Base-by-base conservation (phyloP, 2,329 filamentous ascomycete species). In the Penicillium italicum region DNA sequence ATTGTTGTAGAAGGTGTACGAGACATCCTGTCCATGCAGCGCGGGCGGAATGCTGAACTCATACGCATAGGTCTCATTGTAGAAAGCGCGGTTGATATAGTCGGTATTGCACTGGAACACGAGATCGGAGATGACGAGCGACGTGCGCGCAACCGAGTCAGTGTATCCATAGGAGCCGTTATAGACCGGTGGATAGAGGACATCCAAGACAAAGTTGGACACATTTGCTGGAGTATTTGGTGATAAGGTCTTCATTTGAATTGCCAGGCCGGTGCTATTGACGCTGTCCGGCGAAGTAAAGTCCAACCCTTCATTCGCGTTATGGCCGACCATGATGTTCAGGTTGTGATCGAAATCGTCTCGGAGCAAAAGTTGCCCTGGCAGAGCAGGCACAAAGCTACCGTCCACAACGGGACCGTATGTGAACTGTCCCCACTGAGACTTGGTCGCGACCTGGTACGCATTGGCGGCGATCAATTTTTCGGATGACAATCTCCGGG, bases 91-190 rank as follows among this genome's bases (percentile, higher is more conserved):
- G 61, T 78, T 76, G 22, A 84, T 70, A 62, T 78, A 82, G 66
- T 79, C 74, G 8, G 79, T 79, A 65, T 83, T 83, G 74, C 82
- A 85, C 40, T 70, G 69, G 61, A 82, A 79, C 51, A 70, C 61
- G 3, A 66, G 60, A 55, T 84, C 82, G 3, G 73, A 67, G 50
- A 78, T 64, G 3, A 76, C 66, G 1, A 78, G 65, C 18, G 71
- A 65, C 0, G 72, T 69, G 22, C 82, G 78, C 20, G 69, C 68
- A 57, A 79, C 69, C 16, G 79, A 66, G 53, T 71, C 70, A 0
- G 61, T 76, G 66, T 84, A 85, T 1, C 71, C 71, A 42, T 77
- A 71, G 16, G 68, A 72, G 41, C 80, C 81, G 36, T 74, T 71
- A 59, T 79, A 82, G 31, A 77, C 65, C 0, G 79, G 65, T 1